Conservation (phyloP, 495 filamentous ascomycete genomes). For the Podospora comata region DNA sequence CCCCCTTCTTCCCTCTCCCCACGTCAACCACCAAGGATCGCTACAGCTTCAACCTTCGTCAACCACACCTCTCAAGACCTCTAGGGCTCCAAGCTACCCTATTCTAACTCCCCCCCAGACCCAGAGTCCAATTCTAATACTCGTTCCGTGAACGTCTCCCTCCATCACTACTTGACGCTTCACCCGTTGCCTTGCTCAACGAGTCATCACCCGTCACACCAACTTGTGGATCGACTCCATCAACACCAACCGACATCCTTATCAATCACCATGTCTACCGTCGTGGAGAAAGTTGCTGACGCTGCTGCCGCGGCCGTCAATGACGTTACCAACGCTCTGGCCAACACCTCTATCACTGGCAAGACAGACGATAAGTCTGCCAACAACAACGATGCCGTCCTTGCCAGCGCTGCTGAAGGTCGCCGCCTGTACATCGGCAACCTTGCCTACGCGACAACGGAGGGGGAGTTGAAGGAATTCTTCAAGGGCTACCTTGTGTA, state of each 20-base stretch:
- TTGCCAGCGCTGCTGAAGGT: conserved; percentile 95
- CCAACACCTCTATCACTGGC: conserved; percentile 64
- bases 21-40: conserved; percentile 46
- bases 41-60: conserved; percentile 40
- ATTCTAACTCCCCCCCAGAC: conserved; percentile 60
- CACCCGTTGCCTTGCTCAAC: conserved; percentile 33
- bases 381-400: conserved; percentile 66
- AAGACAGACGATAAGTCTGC: conserved; percentile 49
- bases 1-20: conserved; percentile 40
- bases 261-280: conserved; percentile 56
- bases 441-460: conserved; percentile 98
- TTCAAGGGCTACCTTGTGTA: conserved; percentile 98
- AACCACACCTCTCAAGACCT: conserved; percentile 46
- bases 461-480: conserved; percentile 99
- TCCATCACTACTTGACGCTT: conserved; percentile 27
- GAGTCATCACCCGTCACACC: conserved; percentile 37
- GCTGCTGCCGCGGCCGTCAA: conserved; percentile 65
- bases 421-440: conserved; percentile 99
- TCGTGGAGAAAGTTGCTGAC: conserved; percentile 60
- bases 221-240: conserved; percentile 37
- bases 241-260: conserved; percentile 32
- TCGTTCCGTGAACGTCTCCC: conserved; percentile 38
- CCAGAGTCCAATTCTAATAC: conserved; percentile 50
- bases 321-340: conserved; percentile 81
- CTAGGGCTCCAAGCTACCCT: conserved; percentile 95